These are phyloP conservation scores for Geranium rotundifolium DNA, from an alignment of 345 rosid genomes.

Conservation along the genomic window DNA sequence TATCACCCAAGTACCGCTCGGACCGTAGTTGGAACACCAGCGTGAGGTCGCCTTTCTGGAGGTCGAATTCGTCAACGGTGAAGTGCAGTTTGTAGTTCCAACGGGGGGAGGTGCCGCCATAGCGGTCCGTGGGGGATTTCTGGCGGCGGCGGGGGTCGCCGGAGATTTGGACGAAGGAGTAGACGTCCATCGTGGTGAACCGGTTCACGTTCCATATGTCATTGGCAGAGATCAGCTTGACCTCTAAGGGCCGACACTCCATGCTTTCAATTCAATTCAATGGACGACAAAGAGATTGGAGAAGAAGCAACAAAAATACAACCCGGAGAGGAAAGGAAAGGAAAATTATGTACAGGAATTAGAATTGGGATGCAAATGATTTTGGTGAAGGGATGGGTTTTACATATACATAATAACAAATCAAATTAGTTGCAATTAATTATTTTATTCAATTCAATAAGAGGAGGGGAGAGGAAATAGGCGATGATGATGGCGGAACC, in stretches of 20 bases:
- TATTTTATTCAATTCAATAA: too few species aligned
- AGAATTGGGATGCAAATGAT: too few species aligned
- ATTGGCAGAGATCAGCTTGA: slow-evolving; percentile 38
- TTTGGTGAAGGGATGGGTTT: too few species aligned
- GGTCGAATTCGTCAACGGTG: slow-evolving; percentile 37
- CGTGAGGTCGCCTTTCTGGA: slow-evolving; percentile 24
- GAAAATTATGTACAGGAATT: too few species aligned
- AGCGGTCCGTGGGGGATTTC: slow-evolving; percentile 40
- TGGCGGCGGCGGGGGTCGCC: slow-evolving; percentile 33
- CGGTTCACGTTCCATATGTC: slow-evolving; percentile 43
- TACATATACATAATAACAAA: too few species aligned
- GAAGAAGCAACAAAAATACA: neutral
- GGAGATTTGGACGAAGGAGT: slow-evolving; percentile 37
- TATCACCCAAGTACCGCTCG: slow-evolving; percentile 36
- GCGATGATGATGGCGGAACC: too few species aligned
- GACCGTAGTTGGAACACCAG: slow-evolving; percentile 33
- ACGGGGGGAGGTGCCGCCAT: slow-evolving; percentile 36
- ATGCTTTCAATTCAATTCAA: slow-evolving; percentile 3
- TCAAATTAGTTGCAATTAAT: too few species aligned
- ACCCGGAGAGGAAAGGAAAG: neutral
- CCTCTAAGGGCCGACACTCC: slow-evolving; percentile 48
- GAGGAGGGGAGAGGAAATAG: too few species aligned
- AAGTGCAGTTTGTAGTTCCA: slow-evolving; percentile 49
- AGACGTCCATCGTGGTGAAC: slow-evolving; percentile 53
- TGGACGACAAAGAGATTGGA: neutral